These are phyloP conservation scores for Solanum chacoense DNA, from an alignment of 305 asterid species.

Conservation along the genomic window DNA sequence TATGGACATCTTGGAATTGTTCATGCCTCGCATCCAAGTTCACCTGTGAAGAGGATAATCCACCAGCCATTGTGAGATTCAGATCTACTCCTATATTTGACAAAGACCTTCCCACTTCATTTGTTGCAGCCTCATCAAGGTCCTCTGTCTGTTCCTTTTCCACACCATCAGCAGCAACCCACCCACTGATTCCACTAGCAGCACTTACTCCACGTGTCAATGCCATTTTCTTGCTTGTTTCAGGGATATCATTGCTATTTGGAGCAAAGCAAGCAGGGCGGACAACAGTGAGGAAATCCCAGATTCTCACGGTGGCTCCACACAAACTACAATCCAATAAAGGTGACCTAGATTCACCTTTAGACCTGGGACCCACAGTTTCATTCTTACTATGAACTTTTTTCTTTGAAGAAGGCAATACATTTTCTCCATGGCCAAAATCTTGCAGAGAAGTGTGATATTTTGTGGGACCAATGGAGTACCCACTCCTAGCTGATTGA, in stretches of 20 bases:
- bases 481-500: constrained; percentile 88
- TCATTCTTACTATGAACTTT: constrained; percentile 35
- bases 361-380: constrained; percentile 43
- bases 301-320: constrained; percentile 92
- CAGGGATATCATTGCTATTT: constrained; percentile 66
- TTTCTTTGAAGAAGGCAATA: constrained; percentile 57
- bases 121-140: constrained; percentile 78
- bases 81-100: constrained; percentile 77
- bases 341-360: constrained; percentile 74
- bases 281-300: constrained; percentile 77
- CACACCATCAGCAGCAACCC: constrained; percentile 72
- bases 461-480: constrained; percentile 69
- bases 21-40: constrained; percentile 38
- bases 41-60: constrained; percentile 61
- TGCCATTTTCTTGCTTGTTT: constrained; percentile 78
- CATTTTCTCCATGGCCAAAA: constrained; percentile 73
- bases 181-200: constrained; percentile 94
- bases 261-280: constrained; percentile 83
- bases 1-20: constrained; percentile 39
- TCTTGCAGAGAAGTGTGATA: constrained; percentile 56
- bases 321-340: constrained; percentile 95
- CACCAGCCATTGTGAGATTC: constrained; percentile 82
- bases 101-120: constrained; percentile 76
- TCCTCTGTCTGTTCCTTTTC: constrained; percentile 76
- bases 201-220: constrained; percentile 94